Conservation (phyloP, 2,329 filamentous ascomycete genomes). For the Xylariaceae sp. region DNA sequence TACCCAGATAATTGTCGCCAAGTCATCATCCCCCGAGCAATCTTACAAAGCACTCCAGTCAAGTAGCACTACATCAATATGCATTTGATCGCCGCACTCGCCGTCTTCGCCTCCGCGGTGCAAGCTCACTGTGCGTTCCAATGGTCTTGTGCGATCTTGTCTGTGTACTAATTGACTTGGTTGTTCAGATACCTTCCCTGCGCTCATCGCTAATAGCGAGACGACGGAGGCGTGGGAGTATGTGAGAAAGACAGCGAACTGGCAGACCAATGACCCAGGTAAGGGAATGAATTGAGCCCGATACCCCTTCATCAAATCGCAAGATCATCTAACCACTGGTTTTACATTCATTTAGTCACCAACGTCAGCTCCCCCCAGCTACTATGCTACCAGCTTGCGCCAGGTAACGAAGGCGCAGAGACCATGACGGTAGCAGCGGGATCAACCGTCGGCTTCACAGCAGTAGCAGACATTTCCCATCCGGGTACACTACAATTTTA, state of each 20-base stretch:
- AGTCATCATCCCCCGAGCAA: no score
- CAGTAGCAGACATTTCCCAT: conserved; percentile 40
- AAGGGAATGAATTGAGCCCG: background rate
- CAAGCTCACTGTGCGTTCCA: conserved; percentile 36
- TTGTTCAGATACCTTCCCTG: conserved; percentile 38
- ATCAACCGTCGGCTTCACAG: conserved; percentile 41
- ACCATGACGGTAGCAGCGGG: conserved; percentile 43
- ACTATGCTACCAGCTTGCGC: conserved; percentile 46
- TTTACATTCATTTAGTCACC: conserved; percentile 33
- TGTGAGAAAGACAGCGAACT: conserved; percentile 47
- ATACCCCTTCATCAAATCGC: background rate
- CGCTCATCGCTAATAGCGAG: conserved; percentile 31
- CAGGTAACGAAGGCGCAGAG: conserved; percentile 38
- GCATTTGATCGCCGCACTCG: conserved; percentile 23
- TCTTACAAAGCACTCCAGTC: background rate
- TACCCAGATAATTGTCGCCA: conserved; percentile 1
- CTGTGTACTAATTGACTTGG: background rate
- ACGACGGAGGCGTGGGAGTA: conserved; percentile 42
- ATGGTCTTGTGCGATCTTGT: background rate
- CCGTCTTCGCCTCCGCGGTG: conserved; percentile 26
- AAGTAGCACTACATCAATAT: conserved; percentile 14
- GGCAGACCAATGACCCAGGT: conserved; percentile 44
- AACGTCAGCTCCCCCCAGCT: conserved; percentile 44
- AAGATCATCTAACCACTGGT: conserved; percentile 1
- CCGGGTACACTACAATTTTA: conserved; percentile 39